Evolutionary conservation across 2,329 filamentous ascomycete genomes (phyloP).

Genomic region (Ambrosiella xylebori): DNA sequence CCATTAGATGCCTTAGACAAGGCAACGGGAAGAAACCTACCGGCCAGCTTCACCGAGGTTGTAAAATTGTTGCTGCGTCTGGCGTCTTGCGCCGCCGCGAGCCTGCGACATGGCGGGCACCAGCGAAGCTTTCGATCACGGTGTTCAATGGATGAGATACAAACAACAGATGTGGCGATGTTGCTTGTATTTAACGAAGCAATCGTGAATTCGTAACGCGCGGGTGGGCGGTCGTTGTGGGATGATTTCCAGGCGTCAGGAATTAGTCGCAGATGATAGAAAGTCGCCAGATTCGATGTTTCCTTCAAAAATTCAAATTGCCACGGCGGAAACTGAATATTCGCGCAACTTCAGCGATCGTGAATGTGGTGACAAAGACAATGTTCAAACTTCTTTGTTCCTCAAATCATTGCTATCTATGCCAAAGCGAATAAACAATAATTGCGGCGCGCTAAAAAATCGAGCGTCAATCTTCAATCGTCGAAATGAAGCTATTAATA

Average conservation of each 20-base stretch:
- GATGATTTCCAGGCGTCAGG: not conserved
- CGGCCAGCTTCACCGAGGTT: conserved; percentile 23
- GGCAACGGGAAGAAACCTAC: conserved; percentile 16
- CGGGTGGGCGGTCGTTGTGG: no score
- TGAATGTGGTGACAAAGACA: no score
- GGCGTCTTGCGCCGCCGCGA: conserved; percentile 8
- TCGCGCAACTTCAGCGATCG: not conserved
- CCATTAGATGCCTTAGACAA: not conserved
- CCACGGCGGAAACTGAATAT: not conserved
- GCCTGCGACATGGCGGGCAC: conserved; percentile 8
- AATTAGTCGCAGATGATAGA: not conserved
- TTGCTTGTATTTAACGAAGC: not conserved
- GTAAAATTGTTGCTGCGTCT: conserved; percentile 14
- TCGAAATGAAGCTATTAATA: not conserved
- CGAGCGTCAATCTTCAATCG: not conserved
- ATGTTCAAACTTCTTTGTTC: no score
- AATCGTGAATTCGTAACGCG: no score
- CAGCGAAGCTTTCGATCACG: not conserved
- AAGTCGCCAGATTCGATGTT: not conserved
- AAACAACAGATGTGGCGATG: no score
- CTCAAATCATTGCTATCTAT: no score
- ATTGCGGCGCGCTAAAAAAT: no score
- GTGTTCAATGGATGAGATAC: not conserved
- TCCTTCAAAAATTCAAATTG: not conserved
- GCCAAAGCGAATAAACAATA: no score